phyloP scores from a whole-genome alignment of 176 grass and related monocot genomes.

The Metroxylon sagu region DNA sequence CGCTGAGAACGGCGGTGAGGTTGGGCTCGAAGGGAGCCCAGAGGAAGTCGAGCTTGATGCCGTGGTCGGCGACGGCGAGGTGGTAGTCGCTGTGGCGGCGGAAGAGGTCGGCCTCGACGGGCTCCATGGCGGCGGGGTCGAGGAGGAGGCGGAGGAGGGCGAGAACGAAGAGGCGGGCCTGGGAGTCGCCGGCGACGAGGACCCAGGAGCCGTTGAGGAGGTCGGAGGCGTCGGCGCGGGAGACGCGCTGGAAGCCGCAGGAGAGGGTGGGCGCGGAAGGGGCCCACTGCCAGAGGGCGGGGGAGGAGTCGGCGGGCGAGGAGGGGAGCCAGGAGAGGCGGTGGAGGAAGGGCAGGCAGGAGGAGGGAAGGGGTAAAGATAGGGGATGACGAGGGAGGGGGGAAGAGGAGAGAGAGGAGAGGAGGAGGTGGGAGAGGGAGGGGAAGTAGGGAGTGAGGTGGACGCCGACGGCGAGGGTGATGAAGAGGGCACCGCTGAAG shows the following conservation, averaged over 20 bases:
- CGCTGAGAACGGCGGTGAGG: constrained; percentile 55
- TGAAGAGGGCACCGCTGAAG: constrained; percentile 85
- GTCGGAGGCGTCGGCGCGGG: constrained; percentile 53
- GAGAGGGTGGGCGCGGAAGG: constrained; percentile 27
- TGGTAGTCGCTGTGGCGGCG: constrained; percentile 80
- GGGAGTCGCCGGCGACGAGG: constrained; percentile 83
- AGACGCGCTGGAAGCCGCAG: constrained; percentile 64
- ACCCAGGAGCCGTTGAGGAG: constrained; percentile 88
- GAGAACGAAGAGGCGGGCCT: constrained; percentile 79
- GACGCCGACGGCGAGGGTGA: constrained; percentile 86
- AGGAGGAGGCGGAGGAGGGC: constrained; percentile 74
- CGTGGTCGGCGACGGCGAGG: constrained; percentile 30
- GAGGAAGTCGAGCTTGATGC: constrained; percentile 75
- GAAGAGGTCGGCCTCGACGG: constrained; percentile 75
- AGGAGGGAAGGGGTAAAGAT: constrained; percentile 11
- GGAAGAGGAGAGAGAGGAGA: constrained; percentile 32
- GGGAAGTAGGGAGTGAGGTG: constrained; percentile 82
- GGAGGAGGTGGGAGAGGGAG: constrained; percentile 50
- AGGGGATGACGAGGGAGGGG: not conserved
- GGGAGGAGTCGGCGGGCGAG: not conserved
- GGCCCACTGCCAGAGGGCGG: constrained; percentile 29
- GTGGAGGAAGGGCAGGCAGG: constrained; percentile 57
- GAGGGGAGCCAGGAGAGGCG: constrained; percentile 47
- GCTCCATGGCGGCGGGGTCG: constrained; percentile 37
- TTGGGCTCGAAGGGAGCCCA: constrained; percentile 88